Evolutionary conservation across 129 eudicot genomes (phyloP).

Genomic region (Ambrosia artemisiifolia): DNA sequence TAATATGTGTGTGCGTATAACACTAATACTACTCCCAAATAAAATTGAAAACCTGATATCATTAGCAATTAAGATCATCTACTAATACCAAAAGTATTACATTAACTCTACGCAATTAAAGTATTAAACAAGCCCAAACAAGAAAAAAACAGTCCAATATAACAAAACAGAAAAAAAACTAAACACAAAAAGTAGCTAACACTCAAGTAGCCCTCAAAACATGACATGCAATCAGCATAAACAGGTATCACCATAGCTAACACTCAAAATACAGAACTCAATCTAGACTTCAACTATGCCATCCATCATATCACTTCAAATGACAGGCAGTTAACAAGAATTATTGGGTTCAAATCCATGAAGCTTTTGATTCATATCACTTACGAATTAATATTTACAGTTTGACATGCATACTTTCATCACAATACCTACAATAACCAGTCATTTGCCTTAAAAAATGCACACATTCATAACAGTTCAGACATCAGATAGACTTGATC

Average conservation of each 20-base stretch:
- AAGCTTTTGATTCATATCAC: not conserved
- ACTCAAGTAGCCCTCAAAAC: not conserved
- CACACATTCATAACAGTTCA: not conserved
- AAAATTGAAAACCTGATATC: too few species aligned
- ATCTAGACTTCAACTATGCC: slow-evolving; percentile 4
- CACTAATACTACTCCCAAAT: too few species aligned
- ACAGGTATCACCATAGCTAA: not conserved
- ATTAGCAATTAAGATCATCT: too few species aligned
- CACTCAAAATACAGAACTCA: not conserved
- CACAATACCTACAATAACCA: not conserved
- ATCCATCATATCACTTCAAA: slow-evolving; percentile 2
- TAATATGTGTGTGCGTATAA: too few species aligned
- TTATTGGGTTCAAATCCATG: not conserved
- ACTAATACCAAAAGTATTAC: too few species aligned
- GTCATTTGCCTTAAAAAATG: not conserved
- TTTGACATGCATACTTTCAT: not conserved
- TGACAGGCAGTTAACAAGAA: not conserved
- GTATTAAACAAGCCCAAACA: too few species aligned
- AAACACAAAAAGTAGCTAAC: too few species aligned
- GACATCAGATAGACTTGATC: not conserved
- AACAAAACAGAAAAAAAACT: too few species aligned
- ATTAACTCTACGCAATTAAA: too few species aligned
- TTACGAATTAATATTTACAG: not conserved
- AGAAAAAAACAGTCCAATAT: too few species aligned
- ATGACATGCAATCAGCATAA: not conserved